phyloP scores from a whole-genome alignment of 2,329 filamentous ascomycete species.

The Penicillium sp. region DNA sequence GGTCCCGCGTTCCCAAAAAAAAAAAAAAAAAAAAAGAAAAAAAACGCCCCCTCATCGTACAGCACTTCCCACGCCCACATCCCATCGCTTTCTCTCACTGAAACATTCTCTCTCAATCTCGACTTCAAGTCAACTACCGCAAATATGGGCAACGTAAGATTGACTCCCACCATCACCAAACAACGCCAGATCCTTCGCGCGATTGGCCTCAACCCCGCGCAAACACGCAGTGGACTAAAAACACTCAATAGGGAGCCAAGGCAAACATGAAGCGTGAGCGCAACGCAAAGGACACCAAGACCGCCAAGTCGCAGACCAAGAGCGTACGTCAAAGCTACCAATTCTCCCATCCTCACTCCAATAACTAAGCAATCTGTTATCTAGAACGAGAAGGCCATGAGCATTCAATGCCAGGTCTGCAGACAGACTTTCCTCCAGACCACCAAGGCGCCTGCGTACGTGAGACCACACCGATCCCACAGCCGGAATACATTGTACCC shows the following conservation, averaged over 20 bases:
- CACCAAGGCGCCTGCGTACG: conserved; percentile 63
- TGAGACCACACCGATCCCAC: neutral
- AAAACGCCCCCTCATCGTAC: neutral
- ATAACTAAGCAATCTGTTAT: conserved; percentile 8
- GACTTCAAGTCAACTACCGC: conserved; percentile 29
- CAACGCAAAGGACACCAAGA: conserved; percentile 61
- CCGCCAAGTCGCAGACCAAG: conserved; percentile 67
- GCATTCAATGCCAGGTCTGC: conserved; percentile 75
- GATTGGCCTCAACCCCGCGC: neutral
- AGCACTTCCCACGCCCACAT: conserved; percentile 6
- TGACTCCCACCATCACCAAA: neutral
- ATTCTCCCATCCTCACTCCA: neutral
- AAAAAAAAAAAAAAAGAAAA: too few species aligned
- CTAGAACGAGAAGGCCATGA: conserved; percentile 71
- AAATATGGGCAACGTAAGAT: conserved; percentile 31
- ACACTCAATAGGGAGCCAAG: conserved; percentile 54
- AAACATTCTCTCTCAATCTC: conserved; percentile 34
- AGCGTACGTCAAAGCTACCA: conserved; percentile 50
- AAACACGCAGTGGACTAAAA: conserved; percentile 12
- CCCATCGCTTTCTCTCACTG: conserved; percentile 24
- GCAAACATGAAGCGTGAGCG: conserved; percentile 72
- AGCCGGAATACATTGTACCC: too few species aligned
- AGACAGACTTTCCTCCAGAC: conserved; percentile 78
- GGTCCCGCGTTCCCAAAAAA: conserved; percentile 1
- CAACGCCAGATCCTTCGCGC: neutral